A percentile compares a stretch with the other conserved stretches of the same genome.
phyloP scores from a whole-genome alignment of 2,329 filamentous ascomycete species.

The Fusarium sp. region DNA sequence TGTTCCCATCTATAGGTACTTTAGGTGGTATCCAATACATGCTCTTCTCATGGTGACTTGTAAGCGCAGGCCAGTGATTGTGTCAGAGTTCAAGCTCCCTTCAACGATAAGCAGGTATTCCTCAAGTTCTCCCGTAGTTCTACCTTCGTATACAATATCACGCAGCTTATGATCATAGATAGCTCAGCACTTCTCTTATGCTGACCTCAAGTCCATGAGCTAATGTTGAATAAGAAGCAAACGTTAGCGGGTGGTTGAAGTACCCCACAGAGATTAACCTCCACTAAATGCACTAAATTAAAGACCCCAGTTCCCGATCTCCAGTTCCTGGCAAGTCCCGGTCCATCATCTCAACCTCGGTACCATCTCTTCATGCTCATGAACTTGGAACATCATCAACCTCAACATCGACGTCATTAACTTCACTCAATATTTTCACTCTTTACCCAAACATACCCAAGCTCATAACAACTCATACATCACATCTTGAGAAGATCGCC shows the following conservation, averaged over 20 bases:
- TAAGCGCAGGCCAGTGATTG: background rate
- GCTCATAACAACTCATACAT: background rate
- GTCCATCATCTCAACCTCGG: slow-evolving; percentile 30
- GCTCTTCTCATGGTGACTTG: background rate
- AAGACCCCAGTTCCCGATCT: slow-evolving; percentile 21
- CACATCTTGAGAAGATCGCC: background rate
- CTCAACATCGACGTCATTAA: background rate
- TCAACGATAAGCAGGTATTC: background rate
- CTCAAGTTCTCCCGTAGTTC: background rate
- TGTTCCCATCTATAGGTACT: background rate
- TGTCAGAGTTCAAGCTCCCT: background rate
- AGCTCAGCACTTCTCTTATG: background rate
- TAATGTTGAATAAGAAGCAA: slow-evolving; percentile 11
- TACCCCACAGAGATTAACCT: slow-evolving; percentile 25
- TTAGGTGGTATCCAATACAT: background rate
- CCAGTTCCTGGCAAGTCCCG: slow-evolving; percentile 9
- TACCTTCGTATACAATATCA: accelerated
- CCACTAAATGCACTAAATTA: slow-evolving; percentile 23
- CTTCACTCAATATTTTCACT: background rate
- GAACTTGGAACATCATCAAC: slow-evolving; percentile 9
- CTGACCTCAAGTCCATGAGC: background rate
- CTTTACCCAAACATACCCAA: background rate
- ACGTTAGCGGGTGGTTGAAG: slow-evolving; percentile 15
- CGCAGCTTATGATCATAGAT: background rate
- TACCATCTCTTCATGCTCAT: slow-evolving; percentile 21